Conservation (phyloP, 1,284 basidiomycete species). For the Cryptococcus sp. region DNA sequence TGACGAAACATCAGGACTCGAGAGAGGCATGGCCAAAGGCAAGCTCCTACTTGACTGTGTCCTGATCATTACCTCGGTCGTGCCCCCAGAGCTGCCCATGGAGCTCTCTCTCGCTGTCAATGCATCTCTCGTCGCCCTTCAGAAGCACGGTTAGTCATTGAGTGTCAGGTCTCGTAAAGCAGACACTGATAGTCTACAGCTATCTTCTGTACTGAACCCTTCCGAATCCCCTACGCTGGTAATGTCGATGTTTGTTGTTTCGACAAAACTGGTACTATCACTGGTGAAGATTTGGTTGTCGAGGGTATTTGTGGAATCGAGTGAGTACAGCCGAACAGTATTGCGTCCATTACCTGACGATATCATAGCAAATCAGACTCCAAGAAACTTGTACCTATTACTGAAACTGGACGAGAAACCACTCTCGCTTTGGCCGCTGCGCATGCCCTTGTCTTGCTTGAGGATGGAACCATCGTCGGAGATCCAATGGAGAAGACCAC, state of each 20-base stretch:
- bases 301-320: slow-evolving; percentile 85
- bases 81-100: slow-evolving; percentile 94
- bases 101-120: slow-evolving; percentile 92
- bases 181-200: slow-evolving; percentile 51
- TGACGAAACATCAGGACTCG: slow-evolving; percentile 58
- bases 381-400: slow-evolving; percentile 69
- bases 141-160: slow-evolving; percentile 69
- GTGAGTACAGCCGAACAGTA: slow-evolving; percentile 51
- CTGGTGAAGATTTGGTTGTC: slow-evolving; percentile 87
- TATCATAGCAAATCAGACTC: slow-evolving; percentile 55
- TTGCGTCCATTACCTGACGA: background rate
- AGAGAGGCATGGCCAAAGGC: slow-evolving; percentile 83
- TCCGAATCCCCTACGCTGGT: slow-evolving; percentile 89
- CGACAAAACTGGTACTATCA: slow-evolving; percentile 96
- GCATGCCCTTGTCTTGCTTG: slow-evolving; percentile 88
- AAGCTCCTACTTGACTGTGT: slow-evolving; percentile 90
- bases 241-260: slow-evolving; percentile 95
- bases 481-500: slow-evolving; percentile 99
- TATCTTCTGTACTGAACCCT: slow-evolving; percentile 96
- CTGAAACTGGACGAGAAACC: slow-evolving; percentile 70
- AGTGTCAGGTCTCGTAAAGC: background rate
- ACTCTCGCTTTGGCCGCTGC: slow-evolving; percentile 86
- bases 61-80: slow-evolving; percentile 90
- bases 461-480: slow-evolving; percentile 83
- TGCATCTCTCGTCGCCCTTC: slow-evolving; percentile 83